A percentile compares a stretch with the other conserved stretches of the same genome.
Conservation (phyloP, 164 flowering plant species). For the Hamamelis virginiana region DNA sequence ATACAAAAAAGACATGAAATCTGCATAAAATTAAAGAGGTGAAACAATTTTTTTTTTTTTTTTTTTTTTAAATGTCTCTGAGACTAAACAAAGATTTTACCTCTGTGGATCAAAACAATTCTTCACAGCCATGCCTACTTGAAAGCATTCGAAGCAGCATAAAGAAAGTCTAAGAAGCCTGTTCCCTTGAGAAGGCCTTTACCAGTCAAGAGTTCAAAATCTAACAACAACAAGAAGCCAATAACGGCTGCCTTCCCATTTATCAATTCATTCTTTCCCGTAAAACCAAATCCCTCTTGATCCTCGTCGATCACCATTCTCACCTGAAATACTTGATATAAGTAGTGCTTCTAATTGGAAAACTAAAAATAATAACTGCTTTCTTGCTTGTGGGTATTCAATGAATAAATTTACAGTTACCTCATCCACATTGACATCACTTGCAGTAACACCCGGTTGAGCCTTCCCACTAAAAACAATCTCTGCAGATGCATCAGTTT, state of each 20-base stretch:
- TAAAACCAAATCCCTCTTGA: constrained; percentile 74
- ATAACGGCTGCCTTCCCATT: constrained; percentile 91
- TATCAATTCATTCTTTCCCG: constrained; percentile 69
- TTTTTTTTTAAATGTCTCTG: neutral
- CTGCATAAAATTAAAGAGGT: neutral
- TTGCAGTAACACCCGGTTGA: constrained; percentile 84
- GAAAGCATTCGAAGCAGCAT: constrained; percentile 54
- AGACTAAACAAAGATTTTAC: neutral
- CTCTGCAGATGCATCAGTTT: constrained; percentile 66
- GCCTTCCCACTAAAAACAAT: constrained; percentile 92
- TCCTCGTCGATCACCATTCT: constrained; percentile 88
- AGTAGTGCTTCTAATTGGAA: neutral
- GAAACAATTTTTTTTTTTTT: too few relatives aligned
- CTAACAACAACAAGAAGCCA: constrained; percentile 78
- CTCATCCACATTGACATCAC: constrained; percentile 93
- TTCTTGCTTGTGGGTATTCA: neutral
- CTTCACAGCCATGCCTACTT: constrained; percentile 25
- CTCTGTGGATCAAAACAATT: neutral
- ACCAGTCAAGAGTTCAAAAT: constrained; percentile 94
- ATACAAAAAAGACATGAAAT: neutral
- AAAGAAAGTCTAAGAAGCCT: constrained; percentile 91
- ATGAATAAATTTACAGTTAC: constrained; percentile 26
- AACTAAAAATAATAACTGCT: neutral
- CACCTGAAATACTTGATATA: constrained; percentile 48
- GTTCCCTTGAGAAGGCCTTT: constrained; percentile 92